phyloP scores from a whole-genome alignment of 352 stramenopile species.

The Globisporangium canariense region DNA sequence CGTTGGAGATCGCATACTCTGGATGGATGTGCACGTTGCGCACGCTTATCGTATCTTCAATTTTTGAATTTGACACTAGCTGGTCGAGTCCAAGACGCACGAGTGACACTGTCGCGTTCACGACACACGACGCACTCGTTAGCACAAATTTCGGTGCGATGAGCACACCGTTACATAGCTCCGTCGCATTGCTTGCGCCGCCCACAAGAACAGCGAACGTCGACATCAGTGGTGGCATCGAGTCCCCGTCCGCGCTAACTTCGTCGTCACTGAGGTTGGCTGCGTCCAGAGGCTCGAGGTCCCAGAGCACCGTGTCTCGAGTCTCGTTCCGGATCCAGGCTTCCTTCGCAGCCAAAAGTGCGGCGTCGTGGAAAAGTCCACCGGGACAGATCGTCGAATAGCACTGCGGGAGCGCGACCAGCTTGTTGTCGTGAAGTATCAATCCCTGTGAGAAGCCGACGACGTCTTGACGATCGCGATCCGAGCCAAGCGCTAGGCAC shows the following conservation, averaged over 20 bases:
- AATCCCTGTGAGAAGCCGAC: constrained; percentile 10
- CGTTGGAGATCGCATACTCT: background rate
- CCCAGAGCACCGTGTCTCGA: constrained; percentile 2
- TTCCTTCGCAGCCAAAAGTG: constrained; percentile 10
- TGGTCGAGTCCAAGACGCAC: constrained; percentile 7
- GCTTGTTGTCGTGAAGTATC: constrained; percentile 10
- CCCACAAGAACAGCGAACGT: constrained; percentile 6
- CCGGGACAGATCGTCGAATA: constrained; percentile 9
- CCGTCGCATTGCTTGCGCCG: background rate
- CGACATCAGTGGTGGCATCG: background rate
- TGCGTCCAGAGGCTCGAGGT: background rate
- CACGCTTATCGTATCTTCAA: constrained; percentile 9
- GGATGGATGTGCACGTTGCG: constrained; percentile 10
- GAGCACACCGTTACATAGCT: constrained; percentile 4
- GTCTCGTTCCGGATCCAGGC: constrained; percentile 11
- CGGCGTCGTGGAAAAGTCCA: constrained; percentile 5
- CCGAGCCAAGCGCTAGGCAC: constrained; percentile 9
- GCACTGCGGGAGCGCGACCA: constrained; percentile 14
- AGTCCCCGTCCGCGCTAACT: background rate
- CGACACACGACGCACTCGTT: constrained; percentile 2
- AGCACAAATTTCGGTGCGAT: constrained; percentile 7
- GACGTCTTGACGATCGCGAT: constrained; percentile 6
- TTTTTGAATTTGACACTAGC: background rate
- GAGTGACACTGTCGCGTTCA: constrained; percentile 1
- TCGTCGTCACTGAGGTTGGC: background rate